Conservation (phyloP, 2,329 filamentous ascomycete genomes). For the Ceratocystis lukuohia region DNA sequence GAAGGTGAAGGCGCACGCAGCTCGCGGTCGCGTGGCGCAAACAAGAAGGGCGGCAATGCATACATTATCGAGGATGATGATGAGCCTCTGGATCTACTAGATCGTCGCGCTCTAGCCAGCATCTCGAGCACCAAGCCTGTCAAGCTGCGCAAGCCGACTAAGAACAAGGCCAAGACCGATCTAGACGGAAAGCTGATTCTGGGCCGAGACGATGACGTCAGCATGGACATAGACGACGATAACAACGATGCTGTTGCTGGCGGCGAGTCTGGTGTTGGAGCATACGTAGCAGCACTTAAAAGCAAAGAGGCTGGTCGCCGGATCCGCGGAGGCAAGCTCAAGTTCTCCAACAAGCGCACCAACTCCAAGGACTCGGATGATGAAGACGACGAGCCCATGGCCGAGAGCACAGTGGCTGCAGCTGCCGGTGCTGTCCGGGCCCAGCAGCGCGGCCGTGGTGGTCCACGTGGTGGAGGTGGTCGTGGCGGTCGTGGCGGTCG, state of each 20-base stretch:
- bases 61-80: constrained; percentile 93
- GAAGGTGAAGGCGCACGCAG: neutral
- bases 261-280: constrained; percentile 44
- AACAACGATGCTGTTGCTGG: constrained; percentile 34
- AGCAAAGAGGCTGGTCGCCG: constrained; percentile 52
- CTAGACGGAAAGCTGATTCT: constrained; percentile 71
- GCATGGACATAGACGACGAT: constrained; percentile 52
- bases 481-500: constrained; percentile 29
- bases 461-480: constrained; percentile 26
- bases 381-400: constrained; percentile 38
- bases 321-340: constrained; percentile 53
- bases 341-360: constrained; percentile 52
- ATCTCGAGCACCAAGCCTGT: constrained; percentile 83
- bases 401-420: constrained; percentile 33
- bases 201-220: constrained; percentile 42
- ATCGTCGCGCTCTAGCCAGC: constrained; percentile 75
- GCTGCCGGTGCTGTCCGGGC: neutral
- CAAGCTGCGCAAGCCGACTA: constrained; percentile 44
- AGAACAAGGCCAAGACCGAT: constrained; percentile 54
- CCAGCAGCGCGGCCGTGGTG: constrained; percentile 19
- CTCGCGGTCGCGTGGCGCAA: constrained; percentile 23
- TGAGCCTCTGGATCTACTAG: constrained; percentile 86
- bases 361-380: constrained; percentile 34
- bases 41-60: constrained; percentile 50
- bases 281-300: constrained; percentile 56